These are phyloP conservation scores for Scleromitrula shiraiana DNA, from an alignment of 2,329 filamentous ascomycete genomes.

Conservation along the genomic window DNA sequence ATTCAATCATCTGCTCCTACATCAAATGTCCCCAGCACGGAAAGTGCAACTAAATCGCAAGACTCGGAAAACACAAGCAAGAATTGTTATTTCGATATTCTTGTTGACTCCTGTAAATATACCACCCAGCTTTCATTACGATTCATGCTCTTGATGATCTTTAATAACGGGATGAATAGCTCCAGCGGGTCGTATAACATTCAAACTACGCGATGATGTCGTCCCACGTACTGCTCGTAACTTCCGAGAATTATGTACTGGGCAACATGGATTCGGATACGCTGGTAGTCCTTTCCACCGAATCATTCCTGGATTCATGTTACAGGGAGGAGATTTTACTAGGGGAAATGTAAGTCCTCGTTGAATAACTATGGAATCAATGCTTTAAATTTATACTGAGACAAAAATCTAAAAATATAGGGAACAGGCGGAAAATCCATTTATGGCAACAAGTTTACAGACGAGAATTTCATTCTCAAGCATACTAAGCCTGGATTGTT, in stretches of 20 bases:
- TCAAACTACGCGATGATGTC: conserved; percentile 70
- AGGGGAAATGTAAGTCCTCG: conserved; percentile 65
- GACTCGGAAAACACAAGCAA: not conserved
- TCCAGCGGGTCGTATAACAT: conserved; percentile 63
- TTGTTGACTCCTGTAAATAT: conserved; percentile 1
- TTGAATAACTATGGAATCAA: too few species aligned
- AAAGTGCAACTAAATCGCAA: not conserved
- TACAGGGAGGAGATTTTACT: conserved; percentile 94
- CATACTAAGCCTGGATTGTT: conserved; percentile 71
- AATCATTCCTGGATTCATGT: conserved; percentile 89
- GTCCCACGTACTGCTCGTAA: conserved; percentile 97
- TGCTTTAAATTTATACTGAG: too few species aligned
- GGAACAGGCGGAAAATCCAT: conserved; percentile 84
- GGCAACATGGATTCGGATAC: conserved; percentile 77
- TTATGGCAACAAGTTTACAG: conserved; percentile 87
- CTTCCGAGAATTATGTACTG: conserved; percentile 86
- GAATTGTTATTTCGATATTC: conserved; percentile 7
- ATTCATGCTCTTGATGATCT: too few species aligned
- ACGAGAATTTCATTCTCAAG: conserved; percentile 80
- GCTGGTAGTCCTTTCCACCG: conserved; percentile 80
- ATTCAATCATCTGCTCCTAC: not conserved
- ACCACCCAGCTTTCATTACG: too few species aligned
- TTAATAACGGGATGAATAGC: too few species aligned
- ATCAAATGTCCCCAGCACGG: not conserved
- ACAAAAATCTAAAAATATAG: conserved; percentile 42